These are phyloP conservation scores for Cryptococcus neoformans DNA, from an alignment of 1,284 basidiomycete genomes.

Conservation along the genomic window DNA sequence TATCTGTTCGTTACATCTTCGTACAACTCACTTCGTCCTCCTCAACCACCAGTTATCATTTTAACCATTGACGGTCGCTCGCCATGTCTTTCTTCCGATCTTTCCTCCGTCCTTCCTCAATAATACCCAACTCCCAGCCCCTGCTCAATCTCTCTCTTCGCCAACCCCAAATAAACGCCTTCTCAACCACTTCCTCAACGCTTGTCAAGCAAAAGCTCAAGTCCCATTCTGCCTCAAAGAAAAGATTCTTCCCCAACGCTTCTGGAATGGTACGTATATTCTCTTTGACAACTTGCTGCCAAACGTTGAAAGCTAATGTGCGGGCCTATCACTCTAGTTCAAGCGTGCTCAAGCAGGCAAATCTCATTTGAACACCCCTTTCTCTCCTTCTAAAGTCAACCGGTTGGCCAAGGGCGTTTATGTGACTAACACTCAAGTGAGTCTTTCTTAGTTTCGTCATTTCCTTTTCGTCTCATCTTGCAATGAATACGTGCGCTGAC, in stretches of 20 bases:
- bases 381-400: conserved; percentile 35
- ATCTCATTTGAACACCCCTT: conserved; percentile 36
- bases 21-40: too few relatives aligned
- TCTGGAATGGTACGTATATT: conserved; percentile 25
- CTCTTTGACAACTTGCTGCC: neutral
- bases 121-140: too few relatives aligned
- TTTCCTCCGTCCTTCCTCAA: too few relatives aligned
- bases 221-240: conserved; percentile 37
- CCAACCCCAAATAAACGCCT: neutral
- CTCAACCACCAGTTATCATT: too few relatives aligned
- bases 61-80: too few relatives aligned
- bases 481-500: neutral
- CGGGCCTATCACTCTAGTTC: conserved; percentile 1
- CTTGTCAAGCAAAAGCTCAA: conserved; percentile 24
- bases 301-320: neutral
- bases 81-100: too few relatives aligned
- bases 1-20: too few relatives aligned
- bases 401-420: conserved; percentile 32
- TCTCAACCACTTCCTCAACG: conserved; percentile 4
- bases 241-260: conserved; percentile 36
- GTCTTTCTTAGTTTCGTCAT: neutral
- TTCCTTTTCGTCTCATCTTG: neutral
- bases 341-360: conserved; percentile 34
- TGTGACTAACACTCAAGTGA: conserved; percentile 31
- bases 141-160: too few relatives aligned